Evolutionary conservation across 768 basidiomycete genomes (phyloP).

Genomic region (Pleurotus platypus): DNA sequence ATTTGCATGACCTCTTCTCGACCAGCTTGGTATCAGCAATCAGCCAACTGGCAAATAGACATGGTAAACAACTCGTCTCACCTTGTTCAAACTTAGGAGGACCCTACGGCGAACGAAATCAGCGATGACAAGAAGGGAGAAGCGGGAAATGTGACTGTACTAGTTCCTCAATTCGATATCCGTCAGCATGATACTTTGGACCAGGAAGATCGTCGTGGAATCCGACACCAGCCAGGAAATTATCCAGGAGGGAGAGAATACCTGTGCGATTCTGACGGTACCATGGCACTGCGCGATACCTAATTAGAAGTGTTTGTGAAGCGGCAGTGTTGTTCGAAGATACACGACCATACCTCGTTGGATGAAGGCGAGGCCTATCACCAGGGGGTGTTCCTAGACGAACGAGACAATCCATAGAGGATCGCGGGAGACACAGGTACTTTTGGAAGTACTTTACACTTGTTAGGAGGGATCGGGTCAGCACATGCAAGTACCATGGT

Average conservation of each 20-base stretch:
- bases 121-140: neutral
- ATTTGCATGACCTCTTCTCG: conserved; percentile 37
- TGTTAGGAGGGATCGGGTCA: conserved; percentile 20
- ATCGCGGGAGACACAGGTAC: conserved; percentile 36
- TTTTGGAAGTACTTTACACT: conserved; percentile 28
- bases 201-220: conserved; percentile 35
- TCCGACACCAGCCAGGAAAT: conserved; percentile 27
- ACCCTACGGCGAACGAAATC: conserved; percentile 22
- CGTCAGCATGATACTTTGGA: conserved; percentile 31
- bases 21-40: conserved; percentile 23
- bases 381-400: conserved; percentile 20
- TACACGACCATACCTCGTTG: conserved; percentile 22
- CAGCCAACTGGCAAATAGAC: neutral
- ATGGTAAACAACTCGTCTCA: conserved; percentile 14
- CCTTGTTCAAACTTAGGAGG: conserved; percentile 33
- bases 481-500: conserved; percentile 26
- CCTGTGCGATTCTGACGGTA: conserved; percentile 36
- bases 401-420: conserved; percentile 16
- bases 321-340: too few relatives aligned
- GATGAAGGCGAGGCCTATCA: conserved; percentile 28
- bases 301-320: conserved; percentile 7
- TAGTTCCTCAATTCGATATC: conserved; percentile 41
- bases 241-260: conserved; percentile 24
- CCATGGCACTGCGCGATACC: conserved; percentile 39
- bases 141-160: conserved; percentile 17